Base-by-base conservation (phyloP, 305 asterid genomes). In the Lippia alba region DNA sequence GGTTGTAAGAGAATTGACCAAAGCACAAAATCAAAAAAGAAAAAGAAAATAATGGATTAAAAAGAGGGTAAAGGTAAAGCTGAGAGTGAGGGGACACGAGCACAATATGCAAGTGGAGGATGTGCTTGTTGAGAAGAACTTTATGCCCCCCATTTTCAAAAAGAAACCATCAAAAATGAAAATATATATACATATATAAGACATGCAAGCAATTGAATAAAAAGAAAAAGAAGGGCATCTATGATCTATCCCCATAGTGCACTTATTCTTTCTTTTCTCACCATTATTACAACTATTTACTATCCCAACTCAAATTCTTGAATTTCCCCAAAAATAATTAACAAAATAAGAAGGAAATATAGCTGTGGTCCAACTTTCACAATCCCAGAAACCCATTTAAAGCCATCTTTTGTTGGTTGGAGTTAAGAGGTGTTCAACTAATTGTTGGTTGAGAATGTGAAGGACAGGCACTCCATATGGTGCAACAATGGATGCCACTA, bases 101-200 rank as follows among this genome's bases (percentile, higher is more conserved):
- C 36, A 73, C 77, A 57, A 59, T 69, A 18, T 56, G 84, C 63
- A 39, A 78, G 89, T 78, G 85, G 83, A 74, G 87, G 78, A 83
- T 82, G 84, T 82, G 80, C 53, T 12, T 50, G 33, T 56, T 71
- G 54, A 55, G 53, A 16, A 11, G n/a, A 46, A 59, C 82, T 79
- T 79, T 77, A 67, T 80, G 71, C 71, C 69, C 59, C 78, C 79
- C 76, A 68, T 79, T 51, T 70, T 16, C 60, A 33, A 61, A 62
- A 36, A 66, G 63, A 66, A 80, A 68, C 57, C 10, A 59, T 51
- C 17, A 32, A 51, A 33, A 54, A 51, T 14, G 48, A 61, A 48
- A 11, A 57, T 11, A 30, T 49, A 49, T 14, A 3, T 3, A 49
- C 0, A 51, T 11, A 14, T 14, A 51, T 39, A 70, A 59, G 32